Percentiles rank a stretch among this genome's conserved stretches.
Evolutionary conservation across 1,284 basidiomycete species (phyloP).

Genomic region (Psilocybe mexicana): DNA sequence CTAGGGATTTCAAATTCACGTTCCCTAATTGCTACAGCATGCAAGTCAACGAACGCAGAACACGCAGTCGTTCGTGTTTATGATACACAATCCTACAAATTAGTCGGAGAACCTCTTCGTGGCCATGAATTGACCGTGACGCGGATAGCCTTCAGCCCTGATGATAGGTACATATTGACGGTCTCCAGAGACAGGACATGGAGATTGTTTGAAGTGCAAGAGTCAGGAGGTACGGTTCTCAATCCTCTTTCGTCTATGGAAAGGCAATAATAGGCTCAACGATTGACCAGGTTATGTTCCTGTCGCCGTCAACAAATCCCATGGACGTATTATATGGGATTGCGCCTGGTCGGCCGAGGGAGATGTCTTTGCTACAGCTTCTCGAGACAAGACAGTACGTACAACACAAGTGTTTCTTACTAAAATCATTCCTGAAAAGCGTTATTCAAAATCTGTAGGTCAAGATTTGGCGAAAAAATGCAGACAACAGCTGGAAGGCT

Average conservation of each 20-base stretch:
- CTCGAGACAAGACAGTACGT: slow-evolving; percentile 90
- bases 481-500: slow-evolving; percentile 45
- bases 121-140: slow-evolving; percentile 94
- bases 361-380: slow-evolving; percentile 87
- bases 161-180: slow-evolving; percentile 78
- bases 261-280: neutral
- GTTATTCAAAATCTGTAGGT: slow-evolving; percentile 44
- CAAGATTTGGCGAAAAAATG: slow-evolving; percentile 62
- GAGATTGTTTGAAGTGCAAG: slow-evolving; percentile 70
- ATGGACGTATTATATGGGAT: slow-evolving; percentile 95
- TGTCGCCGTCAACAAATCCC: slow-evolving; percentile 76
- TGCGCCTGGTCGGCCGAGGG: slow-evolving; percentile 79
- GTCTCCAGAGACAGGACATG: slow-evolving; percentile 93
- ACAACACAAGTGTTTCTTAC: neutral
- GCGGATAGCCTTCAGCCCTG: slow-evolving; percentile 83
- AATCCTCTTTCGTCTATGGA: neutral
- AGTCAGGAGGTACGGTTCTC: slow-evolving; percentile 37
- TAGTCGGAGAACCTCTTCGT: slow-evolving; percentile 67
- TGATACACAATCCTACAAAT: slow-evolving; percentile 70
- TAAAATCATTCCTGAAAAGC: neutral
- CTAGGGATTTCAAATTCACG: slow-evolving; percentile 73
- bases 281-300: slow-evolving; percentile 54
- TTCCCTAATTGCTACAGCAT: slow-evolving; percentile 85
- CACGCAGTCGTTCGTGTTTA: slow-evolving; percentile 91
- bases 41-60: slow-evolving; percentile 83